Evolutionary conservation across 495 filamentous ascomycete species (phyloP).

Genomic region (Penicillium dipodomyicola): DNA sequence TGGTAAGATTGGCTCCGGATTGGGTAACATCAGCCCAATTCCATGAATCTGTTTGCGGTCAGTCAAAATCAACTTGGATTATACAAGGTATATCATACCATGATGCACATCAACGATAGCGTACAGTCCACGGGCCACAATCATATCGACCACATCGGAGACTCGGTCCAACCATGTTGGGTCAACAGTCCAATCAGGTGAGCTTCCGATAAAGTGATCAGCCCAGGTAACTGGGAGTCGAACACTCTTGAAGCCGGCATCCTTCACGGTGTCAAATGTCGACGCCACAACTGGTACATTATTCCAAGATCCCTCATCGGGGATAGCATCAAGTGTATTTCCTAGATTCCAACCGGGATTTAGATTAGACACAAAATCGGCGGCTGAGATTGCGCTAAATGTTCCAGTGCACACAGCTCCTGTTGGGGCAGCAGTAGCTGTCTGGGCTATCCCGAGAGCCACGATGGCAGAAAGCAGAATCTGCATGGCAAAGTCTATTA

Average conservation of each 20-base stretch:
- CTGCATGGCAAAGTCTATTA: constrained; percentile 8
- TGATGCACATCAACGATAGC: constrained; percentile 60
- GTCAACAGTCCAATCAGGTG: constrained; percentile 55
- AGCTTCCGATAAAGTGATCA: constrained; percentile 51
- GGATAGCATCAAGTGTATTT: constrained; percentile 58
- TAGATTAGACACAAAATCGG: constrained; percentile 32
- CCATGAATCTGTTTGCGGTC: constrained; percentile 45
- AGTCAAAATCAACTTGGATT: background rate
- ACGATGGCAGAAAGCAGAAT: constrained; percentile 11
- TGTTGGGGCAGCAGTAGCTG: constrained; percentile 10
- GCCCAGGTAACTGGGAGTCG: constrained; percentile 62
- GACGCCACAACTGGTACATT: constrained; percentile 47
- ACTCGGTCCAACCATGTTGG: constrained; percentile 58
- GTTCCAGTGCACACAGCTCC: constrained; percentile 30
- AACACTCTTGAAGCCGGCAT: constrained; percentile 57
- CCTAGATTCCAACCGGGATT: constrained; percentile 48
- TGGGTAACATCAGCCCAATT: constrained; percentile 56
- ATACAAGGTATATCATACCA: constrained; percentile 22
- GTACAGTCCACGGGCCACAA: constrained; percentile 50
- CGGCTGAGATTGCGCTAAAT: constrained; percentile 39
- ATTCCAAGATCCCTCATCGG: constrained; percentile 59
- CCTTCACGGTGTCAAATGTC: constrained; percentile 52
- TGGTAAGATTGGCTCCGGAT: constrained; percentile 45
- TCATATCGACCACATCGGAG: constrained; percentile 56
- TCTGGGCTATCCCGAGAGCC: constrained; percentile 12